Evolutionary conservation across 768 basidiomycete genomes (phyloP).

Genomic region (Serendipita indica): DNA sequence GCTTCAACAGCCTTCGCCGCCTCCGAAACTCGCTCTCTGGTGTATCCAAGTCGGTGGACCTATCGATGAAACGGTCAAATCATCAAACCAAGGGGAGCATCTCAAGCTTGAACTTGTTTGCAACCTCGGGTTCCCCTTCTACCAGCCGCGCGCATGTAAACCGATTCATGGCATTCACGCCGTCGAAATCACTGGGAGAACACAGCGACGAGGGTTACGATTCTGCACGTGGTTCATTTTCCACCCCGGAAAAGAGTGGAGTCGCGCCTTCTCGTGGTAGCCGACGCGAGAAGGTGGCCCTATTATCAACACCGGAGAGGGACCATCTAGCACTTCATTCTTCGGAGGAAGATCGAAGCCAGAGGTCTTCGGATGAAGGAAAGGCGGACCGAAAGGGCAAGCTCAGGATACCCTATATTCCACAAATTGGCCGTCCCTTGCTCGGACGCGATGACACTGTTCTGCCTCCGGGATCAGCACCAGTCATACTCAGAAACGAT

Average conservation of each 20-base stretch:
- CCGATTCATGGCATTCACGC: not conserved
- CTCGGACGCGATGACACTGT: not conserved
- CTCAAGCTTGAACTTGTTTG: not conserved
- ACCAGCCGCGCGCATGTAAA: slow-evolving; percentile 2
- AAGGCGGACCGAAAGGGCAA: not conserved
- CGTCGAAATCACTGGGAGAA: not conserved
- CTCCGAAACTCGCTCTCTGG: not conserved
- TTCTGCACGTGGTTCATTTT: not conserved
- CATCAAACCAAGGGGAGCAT: slow-evolving; percentile 4
- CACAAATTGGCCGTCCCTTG: not conserved
- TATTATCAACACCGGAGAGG: not conserved
- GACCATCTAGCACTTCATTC: not conserved
- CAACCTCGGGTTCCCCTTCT: not conserved
- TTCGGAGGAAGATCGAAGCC: slow-evolving; percentile 1
- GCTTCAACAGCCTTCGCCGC: not conserved
- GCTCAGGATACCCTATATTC: no score
- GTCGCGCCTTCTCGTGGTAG: not conserved
- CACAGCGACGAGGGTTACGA: slow-evolving; percentile 5
- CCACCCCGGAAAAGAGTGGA: not conserved
- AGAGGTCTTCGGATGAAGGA: slow-evolving; percentile 1
- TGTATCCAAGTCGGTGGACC: slow-evolving; percentile 8
- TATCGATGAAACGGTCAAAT: not conserved
- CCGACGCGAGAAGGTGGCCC: not conserved
- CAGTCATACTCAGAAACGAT: not conserved
- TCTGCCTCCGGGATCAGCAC: not conserved